Evolutionary conservation across 2,329 filamentous ascomycete genomes (phyloP), one percentile per base, ranked within the genome.

Genomic region (Cordyceps fumosorosea): DNA sequence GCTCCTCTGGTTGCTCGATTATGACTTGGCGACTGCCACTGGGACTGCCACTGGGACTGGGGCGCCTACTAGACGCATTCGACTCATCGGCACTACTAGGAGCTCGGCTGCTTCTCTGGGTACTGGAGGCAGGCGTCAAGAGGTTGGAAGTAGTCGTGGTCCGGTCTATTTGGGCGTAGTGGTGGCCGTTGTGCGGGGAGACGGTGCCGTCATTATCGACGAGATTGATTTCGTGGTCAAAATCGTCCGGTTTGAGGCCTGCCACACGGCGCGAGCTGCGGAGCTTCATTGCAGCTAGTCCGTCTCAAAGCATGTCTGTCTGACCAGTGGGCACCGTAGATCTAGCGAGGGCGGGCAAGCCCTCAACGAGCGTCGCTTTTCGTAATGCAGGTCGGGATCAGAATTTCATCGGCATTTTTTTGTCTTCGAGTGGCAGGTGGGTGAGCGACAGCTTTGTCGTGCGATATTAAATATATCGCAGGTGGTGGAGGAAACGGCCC

Each of bases 221-320:
- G 44, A 93, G 83, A 66, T 72, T 76, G 70, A 93, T 92, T 72
- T 87, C 86, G 73, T 90, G 89, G 68, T 89, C 86, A 69, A 87
- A 88, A 67, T 88, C 84, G 71, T 75, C 77, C 66, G 86, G 84
- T 71, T 81, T 80, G 62, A 86, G 77, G 62, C 77, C 76, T 57
- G 77, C 71, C 44, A 77, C 81, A 69, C 85, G 84, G 69, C 84
- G 84, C 65, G 81, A 84, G 66, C 77, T 81, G 67, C 78, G 69
- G 65, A 75, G 71, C 67, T 67, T 75, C 61, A 72, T 64, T 40
- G 37, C 44, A n/a, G 12, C 24, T 37, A 18, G 24, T 18, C 10
- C 26, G 40, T 24, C 48, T 37, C 57, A 47, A 26, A 26, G 26
- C 57, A 53, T 47, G 50, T 50, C 53, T 20, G 29, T 50, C 53